Base-by-base conservation (phyloP, 2,329 filamentous ascomycete genomes). In the Epichloe uncinata region DNA sequence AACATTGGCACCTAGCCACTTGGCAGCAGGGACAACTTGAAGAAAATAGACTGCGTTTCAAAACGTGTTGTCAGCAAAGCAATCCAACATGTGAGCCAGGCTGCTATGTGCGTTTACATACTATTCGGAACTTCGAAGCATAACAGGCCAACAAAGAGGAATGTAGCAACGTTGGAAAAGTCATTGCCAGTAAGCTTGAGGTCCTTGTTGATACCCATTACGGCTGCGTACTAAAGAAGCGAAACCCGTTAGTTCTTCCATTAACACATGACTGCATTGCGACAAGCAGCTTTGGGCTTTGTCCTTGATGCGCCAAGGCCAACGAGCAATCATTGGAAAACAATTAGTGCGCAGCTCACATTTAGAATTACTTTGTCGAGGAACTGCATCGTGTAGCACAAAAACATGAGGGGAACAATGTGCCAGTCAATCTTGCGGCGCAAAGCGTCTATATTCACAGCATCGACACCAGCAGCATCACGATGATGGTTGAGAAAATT, bases 331-430 rank as follows among this genome's bases (percentile, higher is more conserved):
- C 8, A 30, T 30, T 30, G 26, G 26, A 9, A 1, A 9, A 30
- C 8, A 11, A 30, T 4, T 4, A 2, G 26, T 30, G 26, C 7
- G 8, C 5, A 20, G 65, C 73, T 59, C 47, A 80, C 77, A 57
- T 82, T 82, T 42, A 82, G 70, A 30, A 78, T 72, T 52, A 81
- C 75, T 63, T 83, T 83, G 66, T 82, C 79, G 42, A 82, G 66
- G 55, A 81, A 81, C 57, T 82, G 78, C 65, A 81, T 70, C n/a
- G 73, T 74, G 58, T 82, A 82, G 58, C 73, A 77, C 42, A 70
- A 63, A 53, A 81, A 81, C 75, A 82, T 79, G 48, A 82, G 67
- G 0, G 79, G 79, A 35, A 82, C 68, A 48, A 82, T 77, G 45
- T 69, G 73, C 65, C 67, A 74, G 57, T 82, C 78, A 45, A 82